A percentile compares a stretch with the other conserved stretches of the same genome.
phyloP scores from a whole-genome alignment of 2,329 filamentous ascomycete genomes.

The Septoria petroselini region DNA sequence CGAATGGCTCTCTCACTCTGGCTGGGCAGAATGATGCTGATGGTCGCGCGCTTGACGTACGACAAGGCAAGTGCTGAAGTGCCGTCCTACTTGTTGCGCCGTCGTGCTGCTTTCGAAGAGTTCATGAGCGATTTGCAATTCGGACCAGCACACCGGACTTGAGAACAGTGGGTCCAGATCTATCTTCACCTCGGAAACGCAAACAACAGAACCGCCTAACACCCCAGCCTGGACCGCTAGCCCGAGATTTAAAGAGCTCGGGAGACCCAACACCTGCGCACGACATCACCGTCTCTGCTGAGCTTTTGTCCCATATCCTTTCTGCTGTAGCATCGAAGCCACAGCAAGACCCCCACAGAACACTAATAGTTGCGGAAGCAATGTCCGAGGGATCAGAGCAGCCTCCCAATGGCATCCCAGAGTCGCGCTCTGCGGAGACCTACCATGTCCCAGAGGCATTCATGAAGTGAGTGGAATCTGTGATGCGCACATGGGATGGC shows the following conservation, averaged over 20 bases:
- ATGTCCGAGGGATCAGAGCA: conserved; percentile 28
- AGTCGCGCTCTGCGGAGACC: conserved; percentile 31
- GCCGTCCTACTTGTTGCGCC: not conserved
- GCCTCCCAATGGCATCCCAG: conserved; percentile 28
- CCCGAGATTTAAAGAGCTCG: conserved; percentile 15
- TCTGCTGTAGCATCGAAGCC: conserved; percentile 8
- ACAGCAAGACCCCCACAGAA: conserved; percentile 7
- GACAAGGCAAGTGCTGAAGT: not conserved
- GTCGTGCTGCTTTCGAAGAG: not conserved
- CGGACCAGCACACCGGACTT: not conserved
- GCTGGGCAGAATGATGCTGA: conserved; percentile 13
- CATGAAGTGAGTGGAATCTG: conserved; percentile 39
- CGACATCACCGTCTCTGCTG: conserved; percentile 5
- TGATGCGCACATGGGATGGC: not conserved
- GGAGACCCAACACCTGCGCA: conserved; percentile 7
- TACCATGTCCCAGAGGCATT: conserved; percentile 38
- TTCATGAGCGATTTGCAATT: conserved; percentile 3
- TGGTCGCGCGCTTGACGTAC: conserved; percentile 16
- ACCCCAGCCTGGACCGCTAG: conserved; percentile 18
- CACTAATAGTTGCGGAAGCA: not conserved
- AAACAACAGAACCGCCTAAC: conserved; percentile 4
- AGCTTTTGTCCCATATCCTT: not conserved
- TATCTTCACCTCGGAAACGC: conserved; percentile 13
- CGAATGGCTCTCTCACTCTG: not conserved
- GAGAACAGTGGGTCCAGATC: conserved; percentile 14